Evolutionary conservation across 2,329 filamentous ascomycete genomes (phyloP).

Genomic region (Akanthomyces muscarius): DNA sequence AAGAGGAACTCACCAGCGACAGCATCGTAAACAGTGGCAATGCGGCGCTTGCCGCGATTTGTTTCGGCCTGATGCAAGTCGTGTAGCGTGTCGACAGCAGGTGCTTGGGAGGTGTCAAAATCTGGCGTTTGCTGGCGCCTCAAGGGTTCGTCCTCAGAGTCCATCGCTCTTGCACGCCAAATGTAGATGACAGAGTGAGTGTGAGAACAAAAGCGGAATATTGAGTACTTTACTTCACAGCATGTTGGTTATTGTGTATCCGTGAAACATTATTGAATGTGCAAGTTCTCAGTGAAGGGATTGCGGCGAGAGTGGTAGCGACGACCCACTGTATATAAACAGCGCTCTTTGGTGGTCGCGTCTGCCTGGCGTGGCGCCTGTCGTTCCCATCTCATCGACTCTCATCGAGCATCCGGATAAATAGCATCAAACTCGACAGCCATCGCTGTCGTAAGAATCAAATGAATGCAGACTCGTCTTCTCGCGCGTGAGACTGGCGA

Average conservation of each 20-base stretch:
- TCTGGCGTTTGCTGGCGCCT: conserved; percentile 11
- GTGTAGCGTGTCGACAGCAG: conserved; percentile 6
- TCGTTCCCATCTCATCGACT: neutral
- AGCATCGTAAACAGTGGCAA: conserved; percentile 65
- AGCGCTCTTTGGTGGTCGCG: neutral
- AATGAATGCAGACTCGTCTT: conserved; percentile 68
- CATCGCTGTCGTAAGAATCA: conserved; percentile 19
- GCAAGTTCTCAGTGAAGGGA: neutral
- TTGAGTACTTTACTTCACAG: neutral
- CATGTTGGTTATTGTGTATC: neutral
- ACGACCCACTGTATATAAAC: conserved; percentile 3
- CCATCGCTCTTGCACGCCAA: neutral
- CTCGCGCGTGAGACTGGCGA: conserved; percentile 72
- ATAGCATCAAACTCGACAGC: neutral
- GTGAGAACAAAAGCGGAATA: neutral
- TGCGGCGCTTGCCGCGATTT: conserved; percentile 27
- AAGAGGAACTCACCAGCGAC: conserved; percentile 55
- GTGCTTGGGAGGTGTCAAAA: neutral
- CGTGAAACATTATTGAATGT: neutral
- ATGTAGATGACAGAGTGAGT: neutral
- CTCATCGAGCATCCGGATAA: neutral
- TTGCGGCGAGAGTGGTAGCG: neutral
- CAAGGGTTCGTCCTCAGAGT: neutral
- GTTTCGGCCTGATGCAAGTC: conserved; percentile 20
- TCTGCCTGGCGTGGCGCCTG: neutral